Percentiles rank a stretch among this genome's conserved stretches.
These are phyloP conservation scores for Austroboletus novae-zelandiae DNA, from an alignment of 1,284 basidiomycete genomes.

Conservation along the genomic window DNA sequence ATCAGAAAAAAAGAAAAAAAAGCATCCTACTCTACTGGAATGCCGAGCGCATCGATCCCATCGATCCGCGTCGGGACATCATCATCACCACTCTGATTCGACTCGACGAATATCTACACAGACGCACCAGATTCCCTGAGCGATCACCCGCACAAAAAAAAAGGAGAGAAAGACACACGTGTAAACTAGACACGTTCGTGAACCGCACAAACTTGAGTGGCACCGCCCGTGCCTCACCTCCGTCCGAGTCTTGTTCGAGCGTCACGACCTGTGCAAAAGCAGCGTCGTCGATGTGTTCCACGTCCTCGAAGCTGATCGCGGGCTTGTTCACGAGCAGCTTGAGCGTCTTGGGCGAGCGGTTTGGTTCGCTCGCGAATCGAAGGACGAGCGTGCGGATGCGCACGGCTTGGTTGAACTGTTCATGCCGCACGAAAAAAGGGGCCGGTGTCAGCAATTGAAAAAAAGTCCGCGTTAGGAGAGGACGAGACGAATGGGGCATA, in stretches of 20 bases:
- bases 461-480: background rate
- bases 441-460: no score
- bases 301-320: constrained; percentile 66
- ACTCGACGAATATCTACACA: constrained; percentile 69
- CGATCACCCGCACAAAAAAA: background rate
- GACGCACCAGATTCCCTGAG: no score
- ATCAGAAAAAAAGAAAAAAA: constrained; percentile 8
- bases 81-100: constrained; percentile 73
- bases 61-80: constrained; percentile 67
- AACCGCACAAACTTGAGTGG: constrained; percentile 75
- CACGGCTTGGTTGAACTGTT: constrained; percentile 78
- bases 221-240: constrained; percentile 57
- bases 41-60: constrained; percentile 70
- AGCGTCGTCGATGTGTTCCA: constrained; percentile 49
- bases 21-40: constrained; percentile 53
- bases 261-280: constrained; percentile 55
- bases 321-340: constrained; percentile 70
- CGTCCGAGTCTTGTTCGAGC: constrained; percentile 45
- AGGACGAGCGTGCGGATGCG: constrained; percentile 71
- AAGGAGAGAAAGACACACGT: constrained; percentile 49
- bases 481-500: constrained; percentile 33
- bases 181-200: constrained; percentile 71
- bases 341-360: constrained; percentile 61
- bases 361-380: constrained; percentile 45
- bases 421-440: background rate